Evolutionary conservation across 805 yeast genomes (phyloP).

Genomic region (Allodekkera sacchari): DNA sequence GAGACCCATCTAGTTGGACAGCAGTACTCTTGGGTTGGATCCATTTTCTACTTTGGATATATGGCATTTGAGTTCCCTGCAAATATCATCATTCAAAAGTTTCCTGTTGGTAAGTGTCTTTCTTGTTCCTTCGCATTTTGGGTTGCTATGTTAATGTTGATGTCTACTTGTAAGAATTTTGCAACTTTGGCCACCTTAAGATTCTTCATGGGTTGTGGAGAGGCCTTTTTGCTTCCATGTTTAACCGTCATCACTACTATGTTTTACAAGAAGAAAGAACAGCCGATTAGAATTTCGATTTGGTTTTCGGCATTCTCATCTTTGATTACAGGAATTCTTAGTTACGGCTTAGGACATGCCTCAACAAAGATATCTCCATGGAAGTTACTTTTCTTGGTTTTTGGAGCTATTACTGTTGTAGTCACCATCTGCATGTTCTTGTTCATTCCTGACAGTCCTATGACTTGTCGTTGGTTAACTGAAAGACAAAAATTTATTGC

Average conservation of each 20-base stretch:
- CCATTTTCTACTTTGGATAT: constrained; percentile 31
- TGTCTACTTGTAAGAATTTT: constrained; percentile 34
- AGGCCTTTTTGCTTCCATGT: constrained; percentile 21
- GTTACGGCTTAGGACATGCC: constrained; percentile 9
- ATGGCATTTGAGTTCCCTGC: constrained; percentile 39
- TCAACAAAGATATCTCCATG: constrained; percentile 20
- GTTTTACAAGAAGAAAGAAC: constrained; percentile 21
- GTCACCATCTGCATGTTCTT: constrained; percentile 14
- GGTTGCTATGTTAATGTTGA: constrained; percentile 37
- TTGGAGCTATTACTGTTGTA: constrained; percentile 3
- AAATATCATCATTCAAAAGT: constrained; percentile 28
- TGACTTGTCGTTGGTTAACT: constrained; percentile 33
- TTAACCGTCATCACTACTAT: constrained; percentile 24
- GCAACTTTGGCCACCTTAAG: constrained; percentile 37
- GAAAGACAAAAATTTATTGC: constrained; percentile 27
- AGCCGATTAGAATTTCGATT: constrained; percentile 15
- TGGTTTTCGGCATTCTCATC: constrained; percentile 15
- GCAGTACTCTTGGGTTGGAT: constrained; percentile 38
- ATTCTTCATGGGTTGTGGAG: constrained; percentile 38
- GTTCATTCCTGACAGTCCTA: constrained; percentile 36
- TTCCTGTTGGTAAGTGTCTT: constrained; percentile 17
- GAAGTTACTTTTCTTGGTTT: constrained; percentile 34
- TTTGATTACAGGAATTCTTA: constrained; percentile 8
- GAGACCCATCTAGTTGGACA: constrained; percentile 33
- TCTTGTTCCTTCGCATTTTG: constrained; percentile 22